phyloP scores from a whole-genome alignment of 306 rosid genomes.

The Pyrus betulifolia region DNA sequence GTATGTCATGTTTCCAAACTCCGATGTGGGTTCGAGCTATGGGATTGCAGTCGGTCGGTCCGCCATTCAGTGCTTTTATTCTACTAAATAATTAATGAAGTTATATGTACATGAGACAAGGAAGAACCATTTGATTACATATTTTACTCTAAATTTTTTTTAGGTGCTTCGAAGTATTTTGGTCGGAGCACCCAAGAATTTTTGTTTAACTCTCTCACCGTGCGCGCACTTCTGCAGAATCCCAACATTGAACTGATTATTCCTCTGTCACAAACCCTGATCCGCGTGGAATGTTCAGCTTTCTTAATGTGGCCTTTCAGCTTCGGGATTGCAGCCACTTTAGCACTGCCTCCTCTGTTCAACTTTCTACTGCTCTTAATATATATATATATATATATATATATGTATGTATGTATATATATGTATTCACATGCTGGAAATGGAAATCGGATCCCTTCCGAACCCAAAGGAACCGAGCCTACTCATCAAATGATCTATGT shows the following conservation, averaged over 20 bases:
- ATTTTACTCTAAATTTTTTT: not conserved
- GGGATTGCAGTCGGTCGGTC: not conserved
- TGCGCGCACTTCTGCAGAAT: not conserved
- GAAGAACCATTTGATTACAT: not conserved
- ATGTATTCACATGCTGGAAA: not conserved
- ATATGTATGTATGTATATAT: too few species aligned
- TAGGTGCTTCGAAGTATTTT: too few species aligned
- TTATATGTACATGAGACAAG: not conserved
- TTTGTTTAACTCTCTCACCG: not conserved
- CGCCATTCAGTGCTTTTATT: not conserved
- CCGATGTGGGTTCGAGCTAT: not conserved
- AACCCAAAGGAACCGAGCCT: too few species aligned
- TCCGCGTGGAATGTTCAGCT: not conserved
- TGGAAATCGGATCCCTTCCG: too few species aligned
- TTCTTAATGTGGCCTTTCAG: slow-evolving; percentile 3
- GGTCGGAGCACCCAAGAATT: too few species aligned
- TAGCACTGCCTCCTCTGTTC: not conserved
- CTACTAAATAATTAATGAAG: not conserved
- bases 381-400: not conserved
- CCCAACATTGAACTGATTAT: not conserved
- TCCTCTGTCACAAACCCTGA: not conserved
- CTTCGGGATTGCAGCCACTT: slow-evolving; percentile 13
- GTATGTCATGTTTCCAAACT: not conserved
- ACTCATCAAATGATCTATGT: too few species aligned
- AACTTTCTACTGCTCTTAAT: not conserved